phyloP scores from a whole-genome alignment of 169 alveolate genomes.

The Plasmodium yoelii region DNA sequence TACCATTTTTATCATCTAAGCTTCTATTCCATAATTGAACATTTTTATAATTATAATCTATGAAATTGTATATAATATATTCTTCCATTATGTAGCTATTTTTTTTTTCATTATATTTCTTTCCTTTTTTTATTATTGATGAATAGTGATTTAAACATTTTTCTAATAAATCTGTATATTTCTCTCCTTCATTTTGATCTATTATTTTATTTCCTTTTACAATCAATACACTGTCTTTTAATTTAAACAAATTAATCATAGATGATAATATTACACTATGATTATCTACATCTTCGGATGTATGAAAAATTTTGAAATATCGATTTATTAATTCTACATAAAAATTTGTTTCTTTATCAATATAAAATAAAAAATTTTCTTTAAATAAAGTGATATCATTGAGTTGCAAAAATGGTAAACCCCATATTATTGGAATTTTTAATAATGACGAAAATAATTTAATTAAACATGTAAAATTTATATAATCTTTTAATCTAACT shows the following conservation, averaged over 20 bases:
- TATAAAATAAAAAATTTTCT: conserved; percentile 39
- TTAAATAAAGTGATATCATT: not conserved
- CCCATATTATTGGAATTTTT: conserved; percentile 69
- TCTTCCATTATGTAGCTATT: conserved; percentile 25
- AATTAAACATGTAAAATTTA: conserved; percentile 40
- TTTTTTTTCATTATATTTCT: not conserved
- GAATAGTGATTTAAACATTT: conserved; percentile 51
- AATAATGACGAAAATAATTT: conserved; percentile 39
- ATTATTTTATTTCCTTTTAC: too few relatives aligned
- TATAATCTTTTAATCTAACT: conserved; percentile 32
- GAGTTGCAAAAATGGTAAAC: conserved; percentile 11
- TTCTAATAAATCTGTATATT: not conserved
- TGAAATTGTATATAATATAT: conserved; percentile 23
- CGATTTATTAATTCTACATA: conserved; percentile 50
- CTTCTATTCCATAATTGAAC: conserved; percentile 32
- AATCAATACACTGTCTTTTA: not conserved
- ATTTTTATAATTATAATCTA: conserved; percentile 37
- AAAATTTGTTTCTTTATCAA: conserved; percentile 35
- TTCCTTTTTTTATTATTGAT: not conserved
- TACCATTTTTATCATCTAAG: not conserved
- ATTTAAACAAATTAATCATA: conserved; percentile 18
- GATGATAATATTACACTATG: conserved; percentile 33
- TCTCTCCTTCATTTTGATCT: not conserved
- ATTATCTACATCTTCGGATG: conserved; percentile 31
- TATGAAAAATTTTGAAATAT: conserved; percentile 21